phyloP scores from a whole-genome alignment of 164 flowering plant genomes.

The Hamamelis virginiana region DNA sequence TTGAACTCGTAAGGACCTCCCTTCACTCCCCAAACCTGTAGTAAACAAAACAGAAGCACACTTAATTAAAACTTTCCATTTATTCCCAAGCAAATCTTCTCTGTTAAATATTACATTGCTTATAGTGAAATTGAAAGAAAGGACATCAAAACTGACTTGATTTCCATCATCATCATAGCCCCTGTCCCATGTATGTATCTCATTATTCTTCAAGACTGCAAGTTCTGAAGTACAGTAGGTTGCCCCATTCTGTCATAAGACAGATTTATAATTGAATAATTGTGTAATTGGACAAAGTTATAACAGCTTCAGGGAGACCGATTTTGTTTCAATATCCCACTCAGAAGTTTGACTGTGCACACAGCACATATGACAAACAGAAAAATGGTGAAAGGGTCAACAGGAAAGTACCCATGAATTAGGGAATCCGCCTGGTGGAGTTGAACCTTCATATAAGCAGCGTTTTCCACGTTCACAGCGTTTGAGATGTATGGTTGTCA shows the following conservation, averaged over 20 bases:
- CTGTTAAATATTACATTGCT: neutral
- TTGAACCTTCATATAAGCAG: constrained; percentile 94
- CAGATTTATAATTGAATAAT: neutral
- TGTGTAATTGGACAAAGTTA: neutral
- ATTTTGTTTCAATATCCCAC: neutral
- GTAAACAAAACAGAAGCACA: constrained; percentile 6
- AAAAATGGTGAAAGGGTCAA: neutral
- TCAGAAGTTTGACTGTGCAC: neutral
- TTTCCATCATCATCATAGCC: constrained; percentile 88
- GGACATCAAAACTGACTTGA: constrained; percentile 57
- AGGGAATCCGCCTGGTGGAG: constrained; percentile 90
- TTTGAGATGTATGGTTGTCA: constrained; percentile 77
- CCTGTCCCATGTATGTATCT: constrained; percentile 85
- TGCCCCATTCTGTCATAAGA: constrained; percentile 72
- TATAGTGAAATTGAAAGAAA: neutral
- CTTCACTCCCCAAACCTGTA: constrained; percentile 93
- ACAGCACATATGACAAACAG: neutral
- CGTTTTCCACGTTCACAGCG: constrained; percentile 94
- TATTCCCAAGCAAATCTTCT: neutral
- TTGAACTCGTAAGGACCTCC: constrained; percentile 96
- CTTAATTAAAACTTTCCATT: neutral
- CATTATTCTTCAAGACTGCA: constrained; percentile 72
- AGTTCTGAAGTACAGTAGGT: constrained; percentile 82
- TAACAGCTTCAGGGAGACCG: neutral
- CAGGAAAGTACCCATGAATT: constrained; percentile 79